A percentile compares a stretch with the other conserved stretches of the same genome.
Evolutionary conservation across 1,284 basidiomycete species (phyloP).

Genomic region (Inonotus hispidus): DNA sequence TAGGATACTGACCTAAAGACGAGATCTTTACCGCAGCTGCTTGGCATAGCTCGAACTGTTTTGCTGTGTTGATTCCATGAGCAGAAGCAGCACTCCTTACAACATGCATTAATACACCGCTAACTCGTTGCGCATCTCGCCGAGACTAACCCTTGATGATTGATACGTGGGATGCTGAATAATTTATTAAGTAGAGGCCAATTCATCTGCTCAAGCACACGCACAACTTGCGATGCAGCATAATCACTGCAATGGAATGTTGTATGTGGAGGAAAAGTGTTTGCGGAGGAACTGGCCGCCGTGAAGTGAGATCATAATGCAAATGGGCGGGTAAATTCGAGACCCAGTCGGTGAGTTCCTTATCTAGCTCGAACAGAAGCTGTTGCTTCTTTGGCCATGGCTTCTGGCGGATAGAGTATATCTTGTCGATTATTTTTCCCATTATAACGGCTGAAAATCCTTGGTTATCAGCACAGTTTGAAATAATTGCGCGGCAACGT

Average conservation of each 20-base stretch:
- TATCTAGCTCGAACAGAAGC: constrained; percentile 54
- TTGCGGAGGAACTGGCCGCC: constrained; percentile 52
- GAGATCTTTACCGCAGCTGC: constrained; percentile 72
- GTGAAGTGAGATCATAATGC: constrained; percentile 46
- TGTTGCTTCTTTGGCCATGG: constrained; percentile 41
- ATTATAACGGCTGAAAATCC: constrained; percentile 47
- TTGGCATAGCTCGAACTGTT: constrained; percentile 74
- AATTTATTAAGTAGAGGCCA: neutral
- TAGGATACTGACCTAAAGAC: constrained; percentile 49
- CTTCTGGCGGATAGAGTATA: constrained; percentile 67
- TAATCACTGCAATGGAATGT: constrained; percentile 73
- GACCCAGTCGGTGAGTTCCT: constrained; percentile 72
- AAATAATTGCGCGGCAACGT: constrained; percentile 22
- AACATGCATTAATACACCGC: neutral
- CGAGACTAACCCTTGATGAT: constrained; percentile 9
- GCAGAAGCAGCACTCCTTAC: constrained; percentile 18
- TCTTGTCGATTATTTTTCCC: constrained; percentile 59
- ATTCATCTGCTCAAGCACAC: constrained; percentile 28
- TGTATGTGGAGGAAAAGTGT: constrained; percentile 70
- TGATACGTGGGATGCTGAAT: constrained; percentile 10
- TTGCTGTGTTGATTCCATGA: constrained; percentile 25
- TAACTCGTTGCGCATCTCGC: neutral
- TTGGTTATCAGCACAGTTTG: neutral
- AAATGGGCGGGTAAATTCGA: constrained; percentile 64
- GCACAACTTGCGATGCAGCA: constrained; percentile 80